Evolutionary conservation across 2,329 filamentous ascomycete genomes (phyloP).

Genomic region (Parascedosporium putredinis): DNA sequence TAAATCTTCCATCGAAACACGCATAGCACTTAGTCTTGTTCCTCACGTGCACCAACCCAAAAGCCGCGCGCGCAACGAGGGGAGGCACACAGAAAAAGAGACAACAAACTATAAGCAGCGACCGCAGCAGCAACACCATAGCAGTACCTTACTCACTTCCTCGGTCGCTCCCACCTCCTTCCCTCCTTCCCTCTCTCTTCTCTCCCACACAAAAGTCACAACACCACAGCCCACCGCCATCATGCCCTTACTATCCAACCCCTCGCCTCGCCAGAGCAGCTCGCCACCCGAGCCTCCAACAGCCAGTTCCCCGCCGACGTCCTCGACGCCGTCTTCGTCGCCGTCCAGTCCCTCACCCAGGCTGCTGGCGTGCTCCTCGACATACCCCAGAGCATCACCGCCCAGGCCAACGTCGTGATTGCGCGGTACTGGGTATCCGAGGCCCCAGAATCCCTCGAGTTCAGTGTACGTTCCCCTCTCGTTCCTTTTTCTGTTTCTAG

Average conservation of each 20-base stretch:
- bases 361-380: slow-evolving; percentile 71
- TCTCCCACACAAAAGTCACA: not conserved
- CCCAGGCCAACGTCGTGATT: slow-evolving; percentile 73
- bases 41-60: not conserved
- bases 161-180: too few species aligned
- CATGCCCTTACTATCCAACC: slow-evolving; percentile 48
- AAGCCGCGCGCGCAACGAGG: too few species aligned
- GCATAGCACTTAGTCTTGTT: too few species aligned
- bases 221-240: not conserved
- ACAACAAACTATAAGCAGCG: too few species aligned
- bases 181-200: too few species aligned
- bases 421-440: slow-evolving; percentile 66
- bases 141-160: too few species aligned
- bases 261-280: slow-evolving; percentile 60
- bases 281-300: slow-evolving; percentile 46
- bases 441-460: slow-evolving; percentile 47
- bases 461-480: slow-evolving; percentile 30
- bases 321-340: slow-evolving; percentile 61
- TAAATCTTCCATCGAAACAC: too few species aligned
- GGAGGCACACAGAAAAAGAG: too few species aligned
- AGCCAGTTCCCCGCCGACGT: slow-evolving; percentile 55
- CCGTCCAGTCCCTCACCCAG: slow-evolving; percentile 64
- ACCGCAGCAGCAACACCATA: too few species aligned
- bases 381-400: slow-evolving; percentile 75
- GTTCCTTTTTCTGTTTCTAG: too few species aligned